These are phyloP conservation scores for Nothopassalora personata DNA, from an alignment of 2,329 filamentous ascomycete genomes.

Conservation along the genomic window DNA sequence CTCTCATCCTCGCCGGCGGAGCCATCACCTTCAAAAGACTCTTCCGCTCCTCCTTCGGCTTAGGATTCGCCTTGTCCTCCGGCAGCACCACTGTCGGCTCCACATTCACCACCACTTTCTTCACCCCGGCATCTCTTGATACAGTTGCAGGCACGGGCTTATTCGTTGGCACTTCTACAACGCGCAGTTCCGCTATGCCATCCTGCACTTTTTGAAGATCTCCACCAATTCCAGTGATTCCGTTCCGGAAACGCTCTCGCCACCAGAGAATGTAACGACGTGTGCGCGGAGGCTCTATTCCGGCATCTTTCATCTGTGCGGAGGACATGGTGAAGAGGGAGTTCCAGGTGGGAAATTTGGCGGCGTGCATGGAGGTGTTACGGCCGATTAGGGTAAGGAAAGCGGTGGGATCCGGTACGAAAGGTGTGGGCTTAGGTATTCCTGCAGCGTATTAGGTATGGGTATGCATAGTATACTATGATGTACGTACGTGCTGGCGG, in stretches of 20 bases:
- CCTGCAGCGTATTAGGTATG: slow-evolving; percentile 19
- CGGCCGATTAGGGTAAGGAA: slow-evolving; percentile 92
- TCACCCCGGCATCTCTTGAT: slow-evolving; percentile 48
- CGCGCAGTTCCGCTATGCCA: slow-evolving; percentile 53
- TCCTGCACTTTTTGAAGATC: slow-evolving; percentile 70
- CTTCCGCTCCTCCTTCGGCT: not conserved
- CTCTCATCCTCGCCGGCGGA: slow-evolving; percentile 14
- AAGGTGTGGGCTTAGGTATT: slow-evolving; percentile 71
- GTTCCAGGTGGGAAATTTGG: slow-evolving; percentile 88
- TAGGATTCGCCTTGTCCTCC: slow-evolving; percentile 6
- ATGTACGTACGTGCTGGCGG: slow-evolving; percentile 4
- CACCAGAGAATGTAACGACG: slow-evolving; percentile 81
- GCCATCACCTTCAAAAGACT: slow-evolving; percentile 5
- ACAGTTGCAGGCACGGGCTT: slow-evolving; percentile 39
- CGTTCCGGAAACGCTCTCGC: slow-evolving; percentile 77
- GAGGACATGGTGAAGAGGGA: slow-evolving; percentile 79
- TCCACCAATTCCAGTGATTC: slow-evolving; percentile 73
- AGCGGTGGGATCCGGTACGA: slow-evolving; percentile 76
- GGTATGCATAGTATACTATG: not conserved
- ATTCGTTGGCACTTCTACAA: slow-evolving; percentile 46
- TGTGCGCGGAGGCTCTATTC: slow-evolving; percentile 77
- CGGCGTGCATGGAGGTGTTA: slow-evolving; percentile 70
- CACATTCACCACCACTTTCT: slow-evolving; percentile 21
- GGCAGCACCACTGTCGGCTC: not conserved
- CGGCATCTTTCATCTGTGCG: slow-evolving; percentile 71